These are phyloP conservation scores for Kazachstania psychrophila DNA, from an alignment of 805 yeast genomes.

Conservation along the genomic window DNA sequence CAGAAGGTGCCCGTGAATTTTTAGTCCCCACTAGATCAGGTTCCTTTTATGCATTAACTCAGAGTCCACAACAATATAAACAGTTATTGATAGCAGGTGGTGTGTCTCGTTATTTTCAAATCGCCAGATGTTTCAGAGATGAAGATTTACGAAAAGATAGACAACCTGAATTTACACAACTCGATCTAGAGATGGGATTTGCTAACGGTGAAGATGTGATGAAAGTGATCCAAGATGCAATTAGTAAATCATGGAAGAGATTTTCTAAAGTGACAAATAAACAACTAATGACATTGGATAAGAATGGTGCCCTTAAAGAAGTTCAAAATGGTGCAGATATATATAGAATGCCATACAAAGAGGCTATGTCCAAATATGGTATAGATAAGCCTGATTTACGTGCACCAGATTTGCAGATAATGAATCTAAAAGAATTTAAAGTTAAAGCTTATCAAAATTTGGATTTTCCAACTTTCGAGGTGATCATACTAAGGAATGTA, in stretches of 20 bases:
- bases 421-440: conserved; percentile 38
- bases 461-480: conserved; percentile 65
- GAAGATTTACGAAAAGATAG: conserved; percentile 92
- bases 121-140: conserved; percentile 92
- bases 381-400: conserved; percentile 93
- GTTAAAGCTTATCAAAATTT: conserved; percentile 28
- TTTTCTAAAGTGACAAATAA: conserved; percentile 24
- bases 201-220: conserved; percentile 62
- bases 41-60: conserved; percentile 81
- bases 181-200: conserved; percentile 92
- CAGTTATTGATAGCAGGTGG: conserved; percentile 94
- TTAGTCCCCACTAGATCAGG: conserved; percentile 72
- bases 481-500: conserved; percentile 50
- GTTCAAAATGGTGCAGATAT: conserved; percentile 22
- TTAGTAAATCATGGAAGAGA: conserved; percentile 46
- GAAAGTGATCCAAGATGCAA: conserved; percentile 48
- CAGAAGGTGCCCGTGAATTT: conserved; percentile 96
- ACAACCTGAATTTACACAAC: conserved; percentile 95
- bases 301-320: conserved; percentile 2
- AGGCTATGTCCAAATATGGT: conserved; percentile 69
- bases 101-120: conserved; percentile 72
- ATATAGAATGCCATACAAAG: conserved; percentile 48
- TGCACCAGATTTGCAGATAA: conserved; percentile 41
- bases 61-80: conserved; percentile 96
- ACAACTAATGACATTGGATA: conserved; percentile 25